phyloP scores from a whole-genome alignment of 108 stramenopile species.

The Skeletonema potamos region DNA sequence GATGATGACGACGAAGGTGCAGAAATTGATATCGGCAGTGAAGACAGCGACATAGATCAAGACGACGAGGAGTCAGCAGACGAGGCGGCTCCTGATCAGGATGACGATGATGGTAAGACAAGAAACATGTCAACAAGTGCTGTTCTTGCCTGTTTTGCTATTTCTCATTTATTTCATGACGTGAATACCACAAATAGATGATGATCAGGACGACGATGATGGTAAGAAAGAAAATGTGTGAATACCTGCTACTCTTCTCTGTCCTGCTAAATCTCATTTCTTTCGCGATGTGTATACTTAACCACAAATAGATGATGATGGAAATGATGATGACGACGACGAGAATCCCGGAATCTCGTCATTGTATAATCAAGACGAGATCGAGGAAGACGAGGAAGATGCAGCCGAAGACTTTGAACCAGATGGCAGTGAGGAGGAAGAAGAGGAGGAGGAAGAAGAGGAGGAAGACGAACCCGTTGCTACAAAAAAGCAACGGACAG shows the following conservation, averaged over 20 bases:
- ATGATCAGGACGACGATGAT: constrained; percentile 6
- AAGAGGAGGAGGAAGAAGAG: neutral
- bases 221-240: neutral
- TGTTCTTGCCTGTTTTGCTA: neutral
- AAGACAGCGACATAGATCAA: neutral
- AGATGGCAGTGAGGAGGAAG: neutral
- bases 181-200: neutral
- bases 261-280: neutral
- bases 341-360: neutral
- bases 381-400: constrained; percentile 16
- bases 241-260: neutral
- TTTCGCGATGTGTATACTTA: no score
- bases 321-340: neutral
- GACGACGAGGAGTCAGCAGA: neutral
- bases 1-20: neutral
- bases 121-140: neutral
- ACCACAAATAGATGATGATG: neutral
- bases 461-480: neutral
- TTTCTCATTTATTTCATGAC: neutral
- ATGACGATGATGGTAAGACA: constrained; percentile 9
- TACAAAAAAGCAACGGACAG: constrained; percentile 9
- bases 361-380: neutral
- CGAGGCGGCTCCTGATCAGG: neutral
- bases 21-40: neutral
- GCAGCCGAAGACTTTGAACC: constrained; percentile 11